A percentile compares a stretch with the other conserved stretches of the same genome.
These are phyloP conservation scores for Chaetomium tenue DNA, from an alignment of 495 filamentous ascomycete species.

Conservation along the genomic window DNA sequence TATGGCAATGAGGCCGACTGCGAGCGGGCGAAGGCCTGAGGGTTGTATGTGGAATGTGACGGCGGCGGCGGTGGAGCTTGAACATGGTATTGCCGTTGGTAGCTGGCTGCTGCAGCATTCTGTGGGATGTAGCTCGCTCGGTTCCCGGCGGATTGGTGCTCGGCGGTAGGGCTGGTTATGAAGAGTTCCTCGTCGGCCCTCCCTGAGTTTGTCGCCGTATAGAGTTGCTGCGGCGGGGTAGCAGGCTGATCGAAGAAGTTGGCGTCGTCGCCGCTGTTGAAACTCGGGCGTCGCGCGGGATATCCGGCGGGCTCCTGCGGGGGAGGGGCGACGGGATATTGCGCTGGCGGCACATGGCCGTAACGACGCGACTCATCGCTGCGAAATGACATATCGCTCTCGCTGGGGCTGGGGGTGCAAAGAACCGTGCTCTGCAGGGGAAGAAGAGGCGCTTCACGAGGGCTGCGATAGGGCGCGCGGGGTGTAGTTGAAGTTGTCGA, in stretches of 20 bases:
- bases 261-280: slow-evolving; percentile 75
- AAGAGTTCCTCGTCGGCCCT: slow-evolving; percentile 52
- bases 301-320: slow-evolving; percentile 39
- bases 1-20: slow-evolving; percentile 54
- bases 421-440: slow-evolving; percentile 3
- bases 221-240: slow-evolving; percentile 23
- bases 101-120: slow-evolving; percentile 54
- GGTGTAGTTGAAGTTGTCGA: neutral
- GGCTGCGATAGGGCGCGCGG: slow-evolving; percentile 1
- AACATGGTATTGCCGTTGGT: slow-evolving; percentile 58
- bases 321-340: slow-evolving; percentile 49
- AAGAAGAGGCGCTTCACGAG: neutral
- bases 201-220: slow-evolving; percentile 21
- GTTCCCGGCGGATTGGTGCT: slow-evolving; percentile 35
- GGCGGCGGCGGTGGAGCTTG: slow-evolving; percentile 50
- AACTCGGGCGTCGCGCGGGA: slow-evolving; percentile 64
- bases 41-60: slow-evolving; percentile 69
- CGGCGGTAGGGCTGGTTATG: slow-evolving; percentile 42
- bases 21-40: slow-evolving; percentile 70
- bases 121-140: slow-evolving; percentile 48
- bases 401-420: neutral
- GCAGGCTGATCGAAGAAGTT: slow-evolving; percentile 46
- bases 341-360: slow-evolving; percentile 57
- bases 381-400: slow-evolving; percentile 53
- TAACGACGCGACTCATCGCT: slow-evolving; percentile 56